These are phyloP conservation scores for Kurtzmaniella quercitrusa DNA, from an alignment of 1,139 yeast genomes.

Conservation along the genomic window DNA sequence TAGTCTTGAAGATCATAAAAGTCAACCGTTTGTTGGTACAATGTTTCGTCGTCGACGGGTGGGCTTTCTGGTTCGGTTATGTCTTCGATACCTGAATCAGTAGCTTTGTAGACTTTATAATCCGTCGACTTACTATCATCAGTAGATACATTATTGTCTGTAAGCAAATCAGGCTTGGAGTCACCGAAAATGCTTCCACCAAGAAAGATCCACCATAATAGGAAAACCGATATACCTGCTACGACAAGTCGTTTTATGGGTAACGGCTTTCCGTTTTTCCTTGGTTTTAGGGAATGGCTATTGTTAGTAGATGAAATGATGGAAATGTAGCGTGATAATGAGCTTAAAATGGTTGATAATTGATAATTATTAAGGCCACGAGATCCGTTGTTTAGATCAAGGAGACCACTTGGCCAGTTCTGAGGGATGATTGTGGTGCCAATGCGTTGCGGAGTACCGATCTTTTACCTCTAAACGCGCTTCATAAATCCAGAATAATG, in stretches of 20 bases:
- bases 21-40: slow-evolving; percentile 41
- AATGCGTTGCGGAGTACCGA: neutral
- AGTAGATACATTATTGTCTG: neutral
- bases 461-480: neutral
- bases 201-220: slow-evolving; percentile 1
- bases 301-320: too few species aligned
- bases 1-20: slow-evolving; percentile 59
- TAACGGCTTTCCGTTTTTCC: slow-evolving; percentile 9
- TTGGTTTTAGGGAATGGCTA: slow-evolving; percentile 13
- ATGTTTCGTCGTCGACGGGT: slow-evolving; percentile 13
- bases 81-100: slow-evolving; percentile 32
- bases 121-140: neutral
- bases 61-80: slow-evolving; percentile 8
- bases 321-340: too few species aligned
- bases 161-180: neutral
- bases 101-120: slow-evolving; percentile 30
- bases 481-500: neutral
- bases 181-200: neutral
- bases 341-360: too few species aligned
- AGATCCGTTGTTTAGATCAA: too few species aligned
- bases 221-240: slow-evolving; percentile 6
- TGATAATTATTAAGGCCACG: too few species aligned
- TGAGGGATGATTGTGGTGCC: neutral
- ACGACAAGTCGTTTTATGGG: slow-evolving; percentile 4
- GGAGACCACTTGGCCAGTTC: too few species aligned